Conservation (phyloP, 495 filamentous ascomycete species). For the Tuber melanosporum region DNA sequence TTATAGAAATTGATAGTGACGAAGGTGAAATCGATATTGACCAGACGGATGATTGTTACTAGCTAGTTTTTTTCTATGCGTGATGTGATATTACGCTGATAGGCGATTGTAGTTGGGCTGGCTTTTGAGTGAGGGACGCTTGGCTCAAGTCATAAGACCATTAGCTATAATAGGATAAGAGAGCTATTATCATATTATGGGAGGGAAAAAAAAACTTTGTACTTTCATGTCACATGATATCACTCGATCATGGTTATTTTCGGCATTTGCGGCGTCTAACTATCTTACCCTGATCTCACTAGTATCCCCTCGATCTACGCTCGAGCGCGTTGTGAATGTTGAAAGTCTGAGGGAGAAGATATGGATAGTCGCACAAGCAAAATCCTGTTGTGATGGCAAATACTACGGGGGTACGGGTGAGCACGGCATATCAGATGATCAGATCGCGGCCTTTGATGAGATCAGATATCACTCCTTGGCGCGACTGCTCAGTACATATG, state of each 20-base stretch:
- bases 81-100: not conserved
- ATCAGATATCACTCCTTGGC: too few relatives aligned
- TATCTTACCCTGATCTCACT: not conserved
- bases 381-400: too few relatives aligned
- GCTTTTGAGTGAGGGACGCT: not conserved
- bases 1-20: not conserved
- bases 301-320: too few relatives aligned
- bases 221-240: not conserved
- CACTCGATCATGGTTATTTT: slow-evolving; percentile 1
- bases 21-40: not conserved
- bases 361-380: too few relatives aligned
- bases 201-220: too few relatives aligned
- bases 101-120: not conserved
- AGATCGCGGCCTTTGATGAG: too few relatives aligned
- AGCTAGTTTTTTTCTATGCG: not conserved
- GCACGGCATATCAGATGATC: too few relatives aligned
- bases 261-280: not conserved
- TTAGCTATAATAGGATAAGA: not conserved
- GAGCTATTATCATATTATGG: not conserved
- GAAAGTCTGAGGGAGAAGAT: too few relatives aligned
- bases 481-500: too few relatives aligned
- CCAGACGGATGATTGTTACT: not conserved
- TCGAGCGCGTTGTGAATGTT: too few relatives aligned
- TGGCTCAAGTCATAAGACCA: not conserved
- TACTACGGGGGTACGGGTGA: too few relatives aligned